These are phyloP conservation scores for Tolypocladium tropicale DNA, from an alignment of 2,329 filamentous ascomycete species.

Conservation along the genomic window DNA sequence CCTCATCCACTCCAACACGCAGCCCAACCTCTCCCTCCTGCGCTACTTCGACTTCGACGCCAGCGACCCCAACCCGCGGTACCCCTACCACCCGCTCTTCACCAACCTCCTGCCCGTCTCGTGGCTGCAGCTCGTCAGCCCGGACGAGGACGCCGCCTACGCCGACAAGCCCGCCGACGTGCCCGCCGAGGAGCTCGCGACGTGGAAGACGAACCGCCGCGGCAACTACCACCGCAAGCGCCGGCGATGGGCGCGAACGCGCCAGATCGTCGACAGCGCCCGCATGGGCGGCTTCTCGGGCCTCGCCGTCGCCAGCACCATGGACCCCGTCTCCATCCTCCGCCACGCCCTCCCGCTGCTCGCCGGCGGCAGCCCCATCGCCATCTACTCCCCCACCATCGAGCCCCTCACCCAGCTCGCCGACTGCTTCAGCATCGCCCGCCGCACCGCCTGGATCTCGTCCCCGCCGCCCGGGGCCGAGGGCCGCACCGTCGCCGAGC, in stretches of 20 bases:
- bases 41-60: conserved; percentile 84
- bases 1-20: conserved; percentile 68
- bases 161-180: conserved; percentile 50
- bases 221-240: conserved; percentile 85
- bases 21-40: conserved; percentile 78
- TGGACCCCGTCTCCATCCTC: conserved; percentile 71
- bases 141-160: conserved; percentile 66
- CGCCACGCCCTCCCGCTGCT: conserved; percentile 69
- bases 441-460: conserved; percentile 64
- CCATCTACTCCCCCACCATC: conserved; percentile 72
- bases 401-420: conserved; percentile 70
- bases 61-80: conserved; percentile 46
- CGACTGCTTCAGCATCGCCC: conserved; percentile 74
- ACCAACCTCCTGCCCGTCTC: conserved; percentile 74
- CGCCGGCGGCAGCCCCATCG: conserved; percentile 71
- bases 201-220: conserved; percentile 72
- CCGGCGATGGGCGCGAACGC: conserved; percentile 65
- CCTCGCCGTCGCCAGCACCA: conserved; percentile 68
- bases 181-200: conserved; percentile 48
- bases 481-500: conserved; percentile 34
- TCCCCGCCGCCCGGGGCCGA: conserved; percentile 35
- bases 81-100: conserved; percentile 66
- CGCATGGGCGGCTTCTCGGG: conserved; percentile 71
- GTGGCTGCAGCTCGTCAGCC: conserved; percentile 84
- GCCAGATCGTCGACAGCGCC: conserved; percentile 63